Base-by-base conservation (phyloP, 2,329 filamentous ascomycete genomes). In the Xylaria sp. region DNA sequence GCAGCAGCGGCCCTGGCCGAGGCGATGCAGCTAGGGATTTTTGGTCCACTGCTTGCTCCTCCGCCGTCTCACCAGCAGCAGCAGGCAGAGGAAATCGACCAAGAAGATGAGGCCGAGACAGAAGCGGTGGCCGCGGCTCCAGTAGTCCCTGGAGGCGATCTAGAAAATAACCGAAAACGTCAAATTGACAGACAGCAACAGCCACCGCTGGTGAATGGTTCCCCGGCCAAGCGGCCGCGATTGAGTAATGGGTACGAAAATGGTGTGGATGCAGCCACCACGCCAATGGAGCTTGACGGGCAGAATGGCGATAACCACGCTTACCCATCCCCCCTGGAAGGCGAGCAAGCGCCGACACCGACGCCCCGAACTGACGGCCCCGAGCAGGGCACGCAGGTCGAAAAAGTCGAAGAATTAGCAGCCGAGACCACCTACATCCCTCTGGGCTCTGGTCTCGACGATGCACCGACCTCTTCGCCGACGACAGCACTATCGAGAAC, bases 191-290 rank as follows among this genome's bases (percentile, higher is more conserved):
- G 65, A 54, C 69, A 72, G 56, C 76, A 76, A 52, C 73, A 77
- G 58, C 73, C 75, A 60, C 70, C 71, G 50, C 68, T 78, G 64
- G 71, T 76, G 63, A 82, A 83, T 72, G 83, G 79, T 48, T 85
- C 82, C 51, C 79, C 82, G 47, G 72, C 76, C 60, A 87, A 87
- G 73, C 78, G 82, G 65, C 78, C 76, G 62, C 78, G 81, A 66
- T 76, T 87, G 65, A 84, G 78, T 74, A 86, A 86, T 75, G 83
- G 83, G 68, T 82, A 79, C 71, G 83, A 84, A 66, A 82, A 82
- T 69, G 76, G 76, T 63, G 68, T 72, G 65, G 80, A 77, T 69
- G 74, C 78, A 65, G 76, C 78, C 64, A 74, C 78, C 40, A 82
- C 79, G 58, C 79, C 82, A 61, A 85, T 87, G 82, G 83, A 87